phyloP scores from a whole-genome alignment of 2,329 filamentous ascomycete genomes.

The Didymella pinodella region DNA sequence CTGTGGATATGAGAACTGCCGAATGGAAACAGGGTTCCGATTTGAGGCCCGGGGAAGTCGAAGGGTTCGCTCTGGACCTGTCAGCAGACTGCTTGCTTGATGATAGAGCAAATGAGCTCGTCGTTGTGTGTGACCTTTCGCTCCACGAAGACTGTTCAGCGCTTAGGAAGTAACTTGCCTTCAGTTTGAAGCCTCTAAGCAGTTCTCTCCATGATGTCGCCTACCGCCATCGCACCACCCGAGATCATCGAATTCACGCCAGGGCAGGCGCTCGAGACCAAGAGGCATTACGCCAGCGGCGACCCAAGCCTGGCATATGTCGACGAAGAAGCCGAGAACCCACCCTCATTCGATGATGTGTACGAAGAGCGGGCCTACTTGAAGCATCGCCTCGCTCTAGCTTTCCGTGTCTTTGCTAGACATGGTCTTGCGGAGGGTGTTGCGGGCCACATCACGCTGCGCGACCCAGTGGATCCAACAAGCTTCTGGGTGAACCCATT shows the following conservation, averaged over 20 bases:
- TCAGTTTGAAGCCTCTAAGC: background rate
- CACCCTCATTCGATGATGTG: background rate
- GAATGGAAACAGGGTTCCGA: background rate
- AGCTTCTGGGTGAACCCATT: too few species aligned
- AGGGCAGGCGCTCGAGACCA: background rate
- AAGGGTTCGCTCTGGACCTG: constrained; percentile 52
- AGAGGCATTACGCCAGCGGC: constrained; percentile 10
- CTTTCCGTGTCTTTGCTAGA: background rate
- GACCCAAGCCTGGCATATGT: constrained; percentile 72
- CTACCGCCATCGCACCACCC: background rate
- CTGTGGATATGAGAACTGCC: background rate
- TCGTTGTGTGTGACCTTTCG: too few species aligned
- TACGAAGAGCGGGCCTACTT: background rate
- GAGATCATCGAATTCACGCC: background rate
- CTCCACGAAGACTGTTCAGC: too few species aligned
- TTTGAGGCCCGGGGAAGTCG: background rate
- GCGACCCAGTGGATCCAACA: background rate
- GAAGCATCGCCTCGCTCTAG: background rate
- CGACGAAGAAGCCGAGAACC: constrained; percentile 66
- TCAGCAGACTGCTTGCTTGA: constrained; percentile 58
- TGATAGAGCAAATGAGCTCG: background rate
- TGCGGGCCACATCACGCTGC: background rate
- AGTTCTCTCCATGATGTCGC: background rate
- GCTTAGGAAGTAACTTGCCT: too few species aligned
- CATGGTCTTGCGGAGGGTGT: background rate